phyloP scores from a whole-genome alignment of 768 basidiomycete species.

The Porpolomopsis calyptriformis region DNA sequence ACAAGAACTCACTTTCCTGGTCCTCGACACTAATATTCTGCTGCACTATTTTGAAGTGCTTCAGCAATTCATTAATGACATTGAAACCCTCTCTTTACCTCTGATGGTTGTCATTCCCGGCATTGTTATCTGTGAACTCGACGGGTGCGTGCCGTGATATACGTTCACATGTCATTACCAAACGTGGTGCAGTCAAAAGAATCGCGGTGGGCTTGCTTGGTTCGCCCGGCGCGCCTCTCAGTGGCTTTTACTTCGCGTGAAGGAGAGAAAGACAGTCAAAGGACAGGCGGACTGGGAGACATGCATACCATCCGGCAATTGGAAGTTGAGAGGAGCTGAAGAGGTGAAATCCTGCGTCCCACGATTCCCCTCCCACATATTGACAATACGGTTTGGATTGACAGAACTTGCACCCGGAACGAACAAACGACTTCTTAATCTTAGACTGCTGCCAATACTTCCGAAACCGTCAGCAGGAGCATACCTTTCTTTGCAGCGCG shows the following conservation, averaged over 20 bases:
- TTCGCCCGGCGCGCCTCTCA: constrained; percentile 59
- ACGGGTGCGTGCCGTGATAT: constrained; percentile 35
- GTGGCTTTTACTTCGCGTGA: constrained; percentile 56
- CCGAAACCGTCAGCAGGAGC: constrained; percentile 24
- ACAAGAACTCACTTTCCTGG: constrained; percentile 28
- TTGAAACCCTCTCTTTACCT: constrained; percentile 39
- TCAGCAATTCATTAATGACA: constrained; percentile 52
- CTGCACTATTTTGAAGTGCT: constrained; percentile 56
- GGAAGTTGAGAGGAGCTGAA: constrained; percentile 40
- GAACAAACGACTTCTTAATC: constrained; percentile 59
- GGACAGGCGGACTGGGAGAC: constrained; percentile 58
- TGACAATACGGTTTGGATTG: not conserved
- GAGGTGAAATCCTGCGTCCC: no score
- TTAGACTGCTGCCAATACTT: constrained; percentile 69
- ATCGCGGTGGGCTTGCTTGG: constrained; percentile 39
- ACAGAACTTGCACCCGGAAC: constrained; percentile 23
- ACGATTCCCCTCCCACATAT: no score
- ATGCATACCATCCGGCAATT: constrained; percentile 46
- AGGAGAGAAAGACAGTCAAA: constrained; percentile 43
- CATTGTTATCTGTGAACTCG: constrained; percentile 68
- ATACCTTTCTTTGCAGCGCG: constrained; percentile 52
- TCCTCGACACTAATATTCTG: constrained; percentile 75
- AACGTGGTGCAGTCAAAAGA: constrained; percentile 33
- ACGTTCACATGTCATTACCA: not conserved
- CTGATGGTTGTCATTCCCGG: constrained; percentile 60